Evolutionary conservation across 352 stramenopile genomes (phyloP), one percentile per base, ranked within the genome.

Genomic region (Phytophthora colocasiae): DNA sequence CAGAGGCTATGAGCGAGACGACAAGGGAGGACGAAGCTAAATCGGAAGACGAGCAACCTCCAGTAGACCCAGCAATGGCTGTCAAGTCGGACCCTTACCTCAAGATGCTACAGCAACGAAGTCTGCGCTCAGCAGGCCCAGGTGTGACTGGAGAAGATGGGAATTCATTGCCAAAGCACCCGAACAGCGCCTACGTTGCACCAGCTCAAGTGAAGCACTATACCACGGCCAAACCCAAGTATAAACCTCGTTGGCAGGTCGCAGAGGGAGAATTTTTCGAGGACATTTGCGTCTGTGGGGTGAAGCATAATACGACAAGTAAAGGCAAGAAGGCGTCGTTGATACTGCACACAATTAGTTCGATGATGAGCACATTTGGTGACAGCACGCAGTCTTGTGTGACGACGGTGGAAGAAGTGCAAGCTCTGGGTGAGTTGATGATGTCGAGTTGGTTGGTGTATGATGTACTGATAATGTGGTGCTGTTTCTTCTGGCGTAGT

Each of bases 281-380:
- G 14, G 49, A 81, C 11, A 40, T 64, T 9, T 94, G 87, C 56
- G 74, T 63, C 1, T 96, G 87, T 51, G 83, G 84, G 1, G 55
- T 70, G 24, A 83, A 74, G 26, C 87, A 94, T 64, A 65, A 81
- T 11, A 56, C 58, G 5, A 54, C 26, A 24, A 73, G 78, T 24
- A 81, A 77, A 3, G 45, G 43, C 31, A 85, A 75, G 40, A 75
- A 77, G 43, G 73, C 69, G 47, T 72, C 77, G 15, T 50, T 83
- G 49, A 63, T 93, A 15, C 43, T 89, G 49, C 71, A 77, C 38
- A 91, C 85, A 6, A 87, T 96, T 50, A 83, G 79, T 24, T 73
- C 82, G 8, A 95, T 95, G 84, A 92, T 96, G 81, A 91, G 77
- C 56, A 94, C 85, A 12, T 96, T 94, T 64, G 87, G 87, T 4